These are phyloP conservation scores for Wickerhamia fluorescens DNA, from an alignment of 805 yeast species.

Conservation along the genomic window DNA sequence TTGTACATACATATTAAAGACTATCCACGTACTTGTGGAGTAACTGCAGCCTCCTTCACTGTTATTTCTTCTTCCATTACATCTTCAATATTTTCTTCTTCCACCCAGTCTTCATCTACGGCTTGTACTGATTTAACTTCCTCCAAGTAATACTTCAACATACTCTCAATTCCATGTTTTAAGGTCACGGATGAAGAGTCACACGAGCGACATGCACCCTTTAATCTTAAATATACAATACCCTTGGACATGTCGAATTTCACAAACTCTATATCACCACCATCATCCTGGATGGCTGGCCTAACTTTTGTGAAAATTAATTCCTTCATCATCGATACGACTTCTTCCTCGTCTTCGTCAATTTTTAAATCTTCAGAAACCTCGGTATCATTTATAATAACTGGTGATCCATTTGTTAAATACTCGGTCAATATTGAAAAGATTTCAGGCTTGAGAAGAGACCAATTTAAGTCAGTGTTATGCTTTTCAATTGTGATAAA, in stretches of 20 bases:
- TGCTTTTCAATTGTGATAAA: conserved; percentile 76
- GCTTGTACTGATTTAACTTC: conserved; percentile 56
- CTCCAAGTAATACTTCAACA: conserved; percentile 64
- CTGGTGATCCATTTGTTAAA: conserved; percentile 49
- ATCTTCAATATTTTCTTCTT: too few relatives aligned
- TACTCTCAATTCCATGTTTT: conserved; percentile 62
- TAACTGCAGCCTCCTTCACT: too few relatives aligned
- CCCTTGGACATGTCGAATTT: conserved; percentile 49
- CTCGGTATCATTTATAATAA: conserved; percentile 31
- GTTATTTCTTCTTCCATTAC: too few relatives aligned
- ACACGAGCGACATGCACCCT: conserved; percentile 72
- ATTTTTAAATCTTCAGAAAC: conserved; percentile 30
- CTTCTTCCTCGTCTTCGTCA: conserved; percentile 59
- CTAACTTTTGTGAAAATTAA: conserved; percentile 61
- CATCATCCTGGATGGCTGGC: conserved; percentile 72
- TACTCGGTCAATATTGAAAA: conserved; percentile 52
- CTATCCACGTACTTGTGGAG: too few relatives aligned
- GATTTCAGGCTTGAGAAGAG: conserved; percentile 58
- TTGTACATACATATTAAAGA: too few relatives aligned
- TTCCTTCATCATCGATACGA: conserved; percentile 62
- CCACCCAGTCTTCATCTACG: conserved; percentile 43
- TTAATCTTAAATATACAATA: conserved; percentile 48
- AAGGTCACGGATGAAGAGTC: conserved; percentile 60
- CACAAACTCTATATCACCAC: conserved; percentile 68
- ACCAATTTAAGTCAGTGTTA: conserved; percentile 46